Evolutionary conservation across 2,329 filamentous ascomycete species (phyloP).

Genomic region (Pestalotiopsis sp.): DNA sequence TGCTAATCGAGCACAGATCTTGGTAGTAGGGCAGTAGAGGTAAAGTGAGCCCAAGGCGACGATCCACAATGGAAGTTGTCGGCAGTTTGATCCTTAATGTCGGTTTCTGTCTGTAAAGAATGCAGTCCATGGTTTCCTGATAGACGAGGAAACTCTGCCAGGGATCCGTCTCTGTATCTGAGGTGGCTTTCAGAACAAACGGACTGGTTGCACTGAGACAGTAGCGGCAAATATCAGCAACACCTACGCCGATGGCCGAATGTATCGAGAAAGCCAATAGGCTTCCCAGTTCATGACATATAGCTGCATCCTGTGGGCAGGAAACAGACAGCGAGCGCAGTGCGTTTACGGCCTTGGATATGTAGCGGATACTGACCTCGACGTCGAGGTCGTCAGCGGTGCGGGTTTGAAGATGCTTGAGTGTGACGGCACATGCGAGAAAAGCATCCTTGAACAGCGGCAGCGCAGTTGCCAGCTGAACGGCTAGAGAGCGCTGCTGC

Average conservation of each 20-base stretch:
- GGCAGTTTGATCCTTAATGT: conserved; percentile 19
- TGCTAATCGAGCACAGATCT: conserved; percentile 27
- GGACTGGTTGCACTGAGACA: conserved; percentile 22
- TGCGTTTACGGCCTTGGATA: conserved; percentile 21
- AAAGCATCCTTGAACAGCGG: conserved; percentile 27
- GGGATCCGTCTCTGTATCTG: conserved; percentile 17
- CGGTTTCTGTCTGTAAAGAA: conserved; percentile 25
- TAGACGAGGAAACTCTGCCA: conserved; percentile 24
- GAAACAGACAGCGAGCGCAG: conserved; percentile 23
- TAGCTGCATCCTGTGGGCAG: conserved; percentile 18
- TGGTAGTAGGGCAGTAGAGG: conserved; percentile 27
- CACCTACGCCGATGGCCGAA: conserved; percentile 26
- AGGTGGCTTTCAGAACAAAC: conserved; percentile 15
- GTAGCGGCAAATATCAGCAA: conserved; percentile 25
- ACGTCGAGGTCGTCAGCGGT: conserved; percentile 9
- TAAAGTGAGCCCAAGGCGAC: conserved; percentile 26
- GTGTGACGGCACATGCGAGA: conserved; percentile 24
- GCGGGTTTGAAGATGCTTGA: conserved; percentile 20
- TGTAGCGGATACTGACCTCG: conserved; percentile 16
- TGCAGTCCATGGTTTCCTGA: conserved; percentile 27
- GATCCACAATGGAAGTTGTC: conserved; percentile 16
- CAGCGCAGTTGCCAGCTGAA: conserved; percentile 17
- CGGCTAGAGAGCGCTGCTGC: conserved; percentile 18
- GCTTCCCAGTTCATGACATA: conserved; percentile 24
- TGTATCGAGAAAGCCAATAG: conserved; percentile 25